Base-by-base conservation (phyloP, 148 eudicot genomes). In the Silene uniflora region DNA sequence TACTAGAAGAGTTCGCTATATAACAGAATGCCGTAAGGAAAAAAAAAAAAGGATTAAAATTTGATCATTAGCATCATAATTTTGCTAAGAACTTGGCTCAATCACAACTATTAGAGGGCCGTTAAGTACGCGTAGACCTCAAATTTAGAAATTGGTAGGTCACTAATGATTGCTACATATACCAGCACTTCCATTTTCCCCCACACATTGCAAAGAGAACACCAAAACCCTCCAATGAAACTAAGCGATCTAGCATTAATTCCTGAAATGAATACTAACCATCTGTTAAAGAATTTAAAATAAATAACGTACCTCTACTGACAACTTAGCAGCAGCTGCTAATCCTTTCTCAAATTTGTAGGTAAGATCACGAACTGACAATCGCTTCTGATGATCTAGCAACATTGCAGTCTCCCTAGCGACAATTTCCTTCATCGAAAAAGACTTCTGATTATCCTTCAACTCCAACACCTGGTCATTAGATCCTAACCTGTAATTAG, bases 281-380 rank as follows among this genome's bases (percentile, higher is more conserved):
- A 6, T 6, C n/a, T 47, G n/a, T 56, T 12, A 25, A 22, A 35
- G 11, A 72, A 22, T 16, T 54, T 76, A 14, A 29, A n/a, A 74
- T 32, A 14, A 66, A 76, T 24, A 73, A 19, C 66, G 70, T 49
- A 96, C 99, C 98, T 96, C 99, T 79, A 89, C 97, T 18, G 99
- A 96, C 79, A 96, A 84, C 82, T 92, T 96, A 63, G 97, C 90
- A 54, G 98, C 99, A 66, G 95, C 97, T 44, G 99, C 99, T 79
- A 92, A 78, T 13, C 99, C 99, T 86, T 83, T 91, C 83, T 96
- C 99, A 76, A 96, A 96, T 83, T 96, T 96, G 76, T 82, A 88
- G 35, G 99, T 93, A 74, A 96, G 96, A 84, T 96, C 99, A 49
- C 98, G 98, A 75, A 96, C 99, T 17, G 99, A 96, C 56, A 96